Conservation (phyloP, 495 filamentous ascomycete genomes). For the Talaromyces ruber region DNA sequence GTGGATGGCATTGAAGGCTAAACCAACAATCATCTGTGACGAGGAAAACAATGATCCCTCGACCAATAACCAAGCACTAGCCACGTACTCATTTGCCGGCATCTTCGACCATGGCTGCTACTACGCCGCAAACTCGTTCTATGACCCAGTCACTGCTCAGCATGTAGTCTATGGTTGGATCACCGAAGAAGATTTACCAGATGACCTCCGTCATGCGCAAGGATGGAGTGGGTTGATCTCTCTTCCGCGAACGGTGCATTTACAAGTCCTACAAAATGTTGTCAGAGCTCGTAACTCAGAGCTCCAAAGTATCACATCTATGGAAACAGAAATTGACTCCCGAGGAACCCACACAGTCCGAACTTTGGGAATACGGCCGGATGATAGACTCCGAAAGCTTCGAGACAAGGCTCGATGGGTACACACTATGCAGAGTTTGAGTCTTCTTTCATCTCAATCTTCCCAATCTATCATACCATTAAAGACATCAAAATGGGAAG, state of each 20-base stretch:
- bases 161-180: neutral
- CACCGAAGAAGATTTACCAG: neutral
- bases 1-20: neutral
- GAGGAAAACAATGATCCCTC: neutral
- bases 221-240: constrained; percentile 16
- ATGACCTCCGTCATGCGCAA: neutral
- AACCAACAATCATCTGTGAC: neutral
- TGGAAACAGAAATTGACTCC: constrained; percentile 10
- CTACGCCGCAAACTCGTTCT: neutral
- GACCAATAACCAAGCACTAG: neutral
- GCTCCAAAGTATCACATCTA: constrained; percentile 24
- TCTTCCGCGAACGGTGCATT: constrained; percentile 17
- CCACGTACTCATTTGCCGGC: neutral
- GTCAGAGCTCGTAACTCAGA: constrained; percentile 20
- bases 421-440: neutral
- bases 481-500: constrained; percentile 22
- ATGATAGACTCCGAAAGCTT: constrained; percentile 18
- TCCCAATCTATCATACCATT: constrained; percentile 3
- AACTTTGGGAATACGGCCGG: constrained; percentile 25
- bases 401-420: constrained; percentile 8
- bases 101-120: neutral
- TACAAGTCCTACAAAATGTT: constrained; percentile 20
- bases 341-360: constrained; percentile 20
- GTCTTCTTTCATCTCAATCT: neutral
- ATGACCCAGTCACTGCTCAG: neutral